phyloP scores from a whole-genome alignment of 176 grass and related monocot genomes.

The Triticum turgidum region DNA sequence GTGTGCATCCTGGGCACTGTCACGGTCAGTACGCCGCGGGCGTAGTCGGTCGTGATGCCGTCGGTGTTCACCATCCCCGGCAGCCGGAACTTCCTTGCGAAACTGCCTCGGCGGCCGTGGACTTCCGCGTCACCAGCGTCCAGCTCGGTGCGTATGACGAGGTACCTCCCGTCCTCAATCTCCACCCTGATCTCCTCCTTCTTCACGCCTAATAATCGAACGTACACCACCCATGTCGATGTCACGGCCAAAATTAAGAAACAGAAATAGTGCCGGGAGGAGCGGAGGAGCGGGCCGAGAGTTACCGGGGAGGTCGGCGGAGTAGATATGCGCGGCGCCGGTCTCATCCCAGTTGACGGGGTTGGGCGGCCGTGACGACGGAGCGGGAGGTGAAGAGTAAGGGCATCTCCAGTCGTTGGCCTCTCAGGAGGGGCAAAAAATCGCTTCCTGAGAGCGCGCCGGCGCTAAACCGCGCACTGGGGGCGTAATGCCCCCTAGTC shows the following conservation, averaged over 20 bases:
- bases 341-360: slow-evolving; percentile 74
- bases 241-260: neutral
- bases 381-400: neutral
- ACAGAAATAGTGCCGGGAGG: neutral
- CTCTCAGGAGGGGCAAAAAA: no score
- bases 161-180: slow-evolving; percentile 73
- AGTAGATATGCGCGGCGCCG: slow-evolving; percentile 61
- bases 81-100: slow-evolving; percentile 80
- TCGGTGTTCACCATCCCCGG: slow-evolving; percentile 59
- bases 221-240: neutral
- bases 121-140: neutral
- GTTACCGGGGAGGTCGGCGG: slow-evolving; percentile 60
- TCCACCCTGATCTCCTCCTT: slow-evolving; percentile 86
- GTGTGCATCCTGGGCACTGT: slow-evolving; percentile 68
- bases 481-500: no score
- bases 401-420: no score
- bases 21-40: slow-evolving; percentile 63
- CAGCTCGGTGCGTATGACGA: slow-evolving; percentile 71
- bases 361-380: slow-evolving; percentile 25
- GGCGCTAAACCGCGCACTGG: no score
- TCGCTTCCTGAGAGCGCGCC: no score
- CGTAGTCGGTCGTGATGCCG: slow-evolving; percentile 60
- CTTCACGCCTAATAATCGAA: slow-evolving; percentile 41
- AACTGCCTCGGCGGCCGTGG: slow-evolving; percentile 18
- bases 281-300: neutral